A percentile compares a stretch with the other conserved stretches of the same genome.
Evolutionary conservation across 208 protist species (phyloP).

Genomic region (Leishmania major): DNA sequence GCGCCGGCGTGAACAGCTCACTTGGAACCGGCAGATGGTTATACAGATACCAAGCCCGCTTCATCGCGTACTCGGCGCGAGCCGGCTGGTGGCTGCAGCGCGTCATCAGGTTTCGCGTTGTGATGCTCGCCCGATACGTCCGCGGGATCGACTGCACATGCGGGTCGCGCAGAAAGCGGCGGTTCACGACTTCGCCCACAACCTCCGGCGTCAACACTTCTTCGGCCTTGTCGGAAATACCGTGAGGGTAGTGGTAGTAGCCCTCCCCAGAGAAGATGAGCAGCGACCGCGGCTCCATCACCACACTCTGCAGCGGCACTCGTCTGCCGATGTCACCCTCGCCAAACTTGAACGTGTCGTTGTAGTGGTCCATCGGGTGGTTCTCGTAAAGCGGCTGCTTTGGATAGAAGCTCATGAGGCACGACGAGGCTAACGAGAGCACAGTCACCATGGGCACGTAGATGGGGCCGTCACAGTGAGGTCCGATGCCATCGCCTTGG

Average conservation of each 20-base stretch:
- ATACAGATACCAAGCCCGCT: conserved; percentile 87
- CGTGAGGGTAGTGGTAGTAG: conserved; percentile 90
- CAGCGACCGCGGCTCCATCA: conserved; percentile 88
- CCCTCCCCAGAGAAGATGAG: conserved; percentile 81
- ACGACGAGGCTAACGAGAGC: conserved; percentile 78
- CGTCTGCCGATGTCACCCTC: conserved; percentile 70
- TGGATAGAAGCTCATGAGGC: conserved; percentile 90
- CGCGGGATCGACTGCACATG: conserved; percentile 56
- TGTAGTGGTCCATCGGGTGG: conserved; percentile 92
- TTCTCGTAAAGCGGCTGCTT: conserved; percentile 68
- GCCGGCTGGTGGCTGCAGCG: conserved; percentile 84
- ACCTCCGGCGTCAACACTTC: conserved; percentile 57
- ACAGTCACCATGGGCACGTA: conserved; percentile 86
- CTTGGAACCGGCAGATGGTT: conserved; percentile 64
- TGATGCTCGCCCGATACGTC: conserved; percentile 82
- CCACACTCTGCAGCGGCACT: conserved; percentile 68
- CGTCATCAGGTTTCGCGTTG: conserved; percentile 84
- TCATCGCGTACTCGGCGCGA: conserved; percentile 87
- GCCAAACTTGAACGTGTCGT: conserved; percentile 91
- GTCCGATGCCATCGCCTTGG: conserved; percentile 79
- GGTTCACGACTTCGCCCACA: conserved; percentile 79
- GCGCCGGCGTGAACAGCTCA: conserved; percentile 49
- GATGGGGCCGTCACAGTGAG: conserved; percentile 91
- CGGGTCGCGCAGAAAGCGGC: conserved; percentile 59
- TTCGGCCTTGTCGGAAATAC: conserved; percentile 71